Percentiles rank a stretch among this genome's conserved stretches.
These are phyloP conservation scores for Lachnellula suecica DNA, from an alignment of 2,329 filamentous ascomycete genomes.

Conservation along the genomic window DNA sequence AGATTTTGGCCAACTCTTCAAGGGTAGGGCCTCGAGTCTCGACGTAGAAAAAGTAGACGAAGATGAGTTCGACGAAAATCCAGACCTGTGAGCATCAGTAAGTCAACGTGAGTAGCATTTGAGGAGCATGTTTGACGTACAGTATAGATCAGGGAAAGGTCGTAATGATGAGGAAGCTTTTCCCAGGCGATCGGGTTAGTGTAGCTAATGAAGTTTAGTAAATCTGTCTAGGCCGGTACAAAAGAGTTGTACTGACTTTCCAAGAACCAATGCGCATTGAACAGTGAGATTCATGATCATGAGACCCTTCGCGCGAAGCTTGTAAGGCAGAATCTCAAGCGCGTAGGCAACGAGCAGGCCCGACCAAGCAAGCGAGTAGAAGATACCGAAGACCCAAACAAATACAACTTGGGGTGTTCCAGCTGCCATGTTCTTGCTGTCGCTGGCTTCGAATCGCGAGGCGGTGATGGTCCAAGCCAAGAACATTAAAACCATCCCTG, in stretches of 20 bases:
- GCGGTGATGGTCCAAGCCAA: conserved; percentile 49
- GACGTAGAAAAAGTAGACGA: conserved; percentile 14
- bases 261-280: conserved; percentile 60
- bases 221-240: not conserved
- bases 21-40: conserved; percentile 18
- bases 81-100: conserved; percentile 40
- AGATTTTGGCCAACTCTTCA: conserved; percentile 19
- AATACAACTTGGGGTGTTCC: conserved; percentile 43
- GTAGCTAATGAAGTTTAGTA: conserved; percentile 41
- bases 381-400: conserved; percentile 49
- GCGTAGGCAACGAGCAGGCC: conserved; percentile 55
- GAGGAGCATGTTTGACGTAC: conserved; percentile 34
- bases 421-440: conserved; percentile 30
- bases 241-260: conserved; percentile 47
- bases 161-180: conserved; percentile 58
- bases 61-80: conserved; percentile 54
- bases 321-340: conserved; percentile 51
- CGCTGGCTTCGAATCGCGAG: conserved; percentile 43
- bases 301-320: conserved; percentile 42
- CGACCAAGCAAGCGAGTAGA: conserved; percentile 57
- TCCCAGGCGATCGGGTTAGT: conserved; percentile 65
- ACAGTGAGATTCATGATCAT: conserved; percentile 66
- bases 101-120: conserved; percentile 2
- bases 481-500: conserved; percentile 43
- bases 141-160: conserved; percentile 67